Evolutionary conservation across 2,329 filamentous ascomycete genomes (phyloP), one percentile per base, ranked within the genome.

Genomic region (Chaetomium sp.): DNA sequence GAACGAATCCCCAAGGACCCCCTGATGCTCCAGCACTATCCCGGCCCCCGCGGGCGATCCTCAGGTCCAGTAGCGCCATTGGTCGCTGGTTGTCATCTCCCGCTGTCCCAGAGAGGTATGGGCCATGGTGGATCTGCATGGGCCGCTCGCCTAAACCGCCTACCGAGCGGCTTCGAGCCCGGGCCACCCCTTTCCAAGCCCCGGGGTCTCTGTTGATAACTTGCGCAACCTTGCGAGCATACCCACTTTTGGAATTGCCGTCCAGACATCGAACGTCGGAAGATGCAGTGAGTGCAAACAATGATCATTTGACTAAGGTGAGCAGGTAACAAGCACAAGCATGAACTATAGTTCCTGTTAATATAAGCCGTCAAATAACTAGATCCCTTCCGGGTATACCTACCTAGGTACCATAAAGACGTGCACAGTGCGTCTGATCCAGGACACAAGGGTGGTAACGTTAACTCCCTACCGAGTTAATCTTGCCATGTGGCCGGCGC

Each of bases 21-120:
- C 33, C 7, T 2, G 16, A 47, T 25, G 13, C 35, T 8, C n/a
- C 16, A 13, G 55, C 16, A 16, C 6, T 13, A 10, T 21, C 21
- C n/a, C n/a, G n/a, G 4, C 53, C 31, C 19, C 31, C 4, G 31
- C 31, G 16, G 6, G 35, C 9, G 35, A 57, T 57, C 55, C 9
- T 35, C 35, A n/a, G 38, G 21, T 4, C 10, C 5, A 12, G 23
- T 29, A 3, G 23, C 21, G 35, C 19, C 5, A 45, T 57, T 57
- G 55, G 35, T 21, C 55, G 35, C 55, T 57, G 23, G 35, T 38
- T 23, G 53, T 56, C 35, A 57, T 57, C 35, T 57, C 55, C 35
- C 16, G 12, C 0, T 8, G 35, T 45, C 55, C 25, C 35, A 57
- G 35, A n/a, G 3, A 12, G 55, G 35, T 2, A 57, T 57, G 55